Conservation (phyloP, 768 basidiomycete genomes). For the Holtermannia corniformis region DNA sequence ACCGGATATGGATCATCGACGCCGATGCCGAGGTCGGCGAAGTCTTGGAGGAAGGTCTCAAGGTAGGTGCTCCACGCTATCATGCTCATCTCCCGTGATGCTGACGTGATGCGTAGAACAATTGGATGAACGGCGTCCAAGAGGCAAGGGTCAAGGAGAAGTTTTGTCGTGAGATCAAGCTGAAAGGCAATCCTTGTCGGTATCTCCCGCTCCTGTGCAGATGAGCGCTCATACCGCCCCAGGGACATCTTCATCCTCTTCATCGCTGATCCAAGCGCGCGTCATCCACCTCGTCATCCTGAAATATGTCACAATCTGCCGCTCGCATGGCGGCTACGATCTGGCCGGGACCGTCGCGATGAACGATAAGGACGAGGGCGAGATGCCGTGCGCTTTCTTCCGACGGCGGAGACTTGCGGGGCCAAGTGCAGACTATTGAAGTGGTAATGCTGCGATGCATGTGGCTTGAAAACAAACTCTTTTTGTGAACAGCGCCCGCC, state of each 20-base stretch:
- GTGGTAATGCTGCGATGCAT: too few species aligned
- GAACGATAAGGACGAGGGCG: conserved; percentile 30
- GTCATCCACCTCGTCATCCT: conserved; percentile 32
- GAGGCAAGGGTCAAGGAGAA: conserved; percentile 29
- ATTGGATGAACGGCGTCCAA: conserved; percentile 25
- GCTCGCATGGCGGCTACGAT: conserved; percentile 19
- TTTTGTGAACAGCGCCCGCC: too few species aligned
- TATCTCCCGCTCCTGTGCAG: background rate
- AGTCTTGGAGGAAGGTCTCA: conserved; percentile 28
- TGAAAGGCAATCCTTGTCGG: conserved; percentile 30
- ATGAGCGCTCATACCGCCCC: background rate
- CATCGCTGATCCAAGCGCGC: conserved; percentile 25
- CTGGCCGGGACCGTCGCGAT: conserved; percentile 31
- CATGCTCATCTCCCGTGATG: too few species aligned
- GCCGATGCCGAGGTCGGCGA: conserved; percentile 34
- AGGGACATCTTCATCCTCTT: conserved; percentile 32
- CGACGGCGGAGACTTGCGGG: conserved; percentile 9
- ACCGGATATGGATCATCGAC: conserved; percentile 35
- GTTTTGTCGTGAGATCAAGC: conserved; percentile 30
- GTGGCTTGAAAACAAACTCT: too few species aligned
- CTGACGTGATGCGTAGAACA: too few species aligned
- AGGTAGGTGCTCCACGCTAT: too few species aligned
- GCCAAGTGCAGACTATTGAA: too few species aligned
- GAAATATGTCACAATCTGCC: conserved; percentile 23
- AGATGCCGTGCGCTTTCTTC: conserved; percentile 31